phyloP scores from a whole-genome alignment of 331 rosid genomes.

The Malus hybrid region DNA sequence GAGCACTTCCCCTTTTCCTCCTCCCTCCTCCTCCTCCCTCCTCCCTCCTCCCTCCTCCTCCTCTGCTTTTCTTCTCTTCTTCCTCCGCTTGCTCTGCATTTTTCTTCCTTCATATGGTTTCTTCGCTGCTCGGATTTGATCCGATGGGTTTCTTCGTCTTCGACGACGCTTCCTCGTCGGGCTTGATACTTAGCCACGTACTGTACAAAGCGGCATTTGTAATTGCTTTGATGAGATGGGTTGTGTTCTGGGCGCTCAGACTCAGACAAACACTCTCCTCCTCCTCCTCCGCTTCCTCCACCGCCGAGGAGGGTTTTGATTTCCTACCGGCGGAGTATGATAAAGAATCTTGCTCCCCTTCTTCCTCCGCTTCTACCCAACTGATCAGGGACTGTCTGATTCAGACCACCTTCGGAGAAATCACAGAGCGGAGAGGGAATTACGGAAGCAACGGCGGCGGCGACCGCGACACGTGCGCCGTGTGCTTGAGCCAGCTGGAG shows the following conservation, averaged over 20 bases:
- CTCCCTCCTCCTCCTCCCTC: conserved; percentile 30
- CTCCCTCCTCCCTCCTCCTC: conserved; percentile 53
- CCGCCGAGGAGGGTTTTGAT: not conserved
- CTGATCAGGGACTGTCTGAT: conserved; percentile 27
- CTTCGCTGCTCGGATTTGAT: not conserved
- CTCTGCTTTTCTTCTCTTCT: conserved; percentile 10
- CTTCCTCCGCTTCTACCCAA: conserved; percentile 13
- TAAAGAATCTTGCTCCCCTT: not conserved
- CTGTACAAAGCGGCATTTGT: conserved; percentile 54
- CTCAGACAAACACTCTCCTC: conserved; percentile 11
- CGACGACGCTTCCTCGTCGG: conserved; percentile 30
- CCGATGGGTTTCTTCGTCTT: conserved; percentile 36
- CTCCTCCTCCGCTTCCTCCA: not conserved
- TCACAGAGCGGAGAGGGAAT: conserved; percentile 20
- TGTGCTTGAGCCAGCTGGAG: conserved; percentile 48
- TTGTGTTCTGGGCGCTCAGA: conserved; percentile 32
- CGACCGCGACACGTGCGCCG: conserved; percentile 51
- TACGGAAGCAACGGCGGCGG: conserved; percentile 9
- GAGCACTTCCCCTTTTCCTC: conserved; percentile 42
- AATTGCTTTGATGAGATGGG: conserved; percentile 59
- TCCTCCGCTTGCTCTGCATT: not conserved
- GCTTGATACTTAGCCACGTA: conserved; percentile 36
- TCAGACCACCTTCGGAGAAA: conserved; percentile 46
- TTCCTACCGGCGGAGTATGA: not conserved
- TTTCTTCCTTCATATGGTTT: not conserved